Evolutionary conservation across 805 yeast genomes (phyloP).

Genomic region (Wickerhamiella musiphila): DNA sequence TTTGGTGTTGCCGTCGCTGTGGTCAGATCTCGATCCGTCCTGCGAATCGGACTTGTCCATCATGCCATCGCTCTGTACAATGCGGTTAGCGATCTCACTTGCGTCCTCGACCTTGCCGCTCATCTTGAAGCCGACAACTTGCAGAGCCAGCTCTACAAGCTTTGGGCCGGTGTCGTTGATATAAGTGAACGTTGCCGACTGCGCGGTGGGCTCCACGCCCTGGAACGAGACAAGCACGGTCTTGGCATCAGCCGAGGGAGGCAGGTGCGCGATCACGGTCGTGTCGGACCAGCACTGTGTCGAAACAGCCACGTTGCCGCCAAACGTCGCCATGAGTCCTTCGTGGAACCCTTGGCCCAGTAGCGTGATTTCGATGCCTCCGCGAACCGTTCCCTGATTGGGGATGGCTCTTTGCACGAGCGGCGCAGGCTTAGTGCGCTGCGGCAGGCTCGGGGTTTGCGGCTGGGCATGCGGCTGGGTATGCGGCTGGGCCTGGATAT

Average conservation of each 20-base stretch:
- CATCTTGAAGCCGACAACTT: conserved; percentile 93
- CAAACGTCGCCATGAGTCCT: conserved; percentile 73
- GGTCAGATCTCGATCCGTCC: conserved; percentile 21
- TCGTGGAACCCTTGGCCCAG: conserved; percentile 75
- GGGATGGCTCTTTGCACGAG: conserved; percentile 79
- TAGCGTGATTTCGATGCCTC: conserved; percentile 89
- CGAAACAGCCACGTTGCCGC: conserved; percentile 33
- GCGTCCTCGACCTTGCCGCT: conserved; percentile 93
- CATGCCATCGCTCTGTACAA: conserved; percentile 32
- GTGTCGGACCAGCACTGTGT: conserved; percentile 95
- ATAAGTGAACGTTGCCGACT: conserved; percentile 53
- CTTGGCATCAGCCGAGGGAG: conserved; percentile 80
- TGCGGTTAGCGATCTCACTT: conserved; percentile 76
- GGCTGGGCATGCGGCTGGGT: not conserved
- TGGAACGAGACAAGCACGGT: conserved; percentile 80
- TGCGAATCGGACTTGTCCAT: conserved; percentile 8
- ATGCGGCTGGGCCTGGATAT: not conserved
- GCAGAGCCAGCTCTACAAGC: conserved; percentile 84
- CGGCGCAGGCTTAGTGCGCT: conserved; percentile 29
- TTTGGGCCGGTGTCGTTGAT: conserved; percentile 92
- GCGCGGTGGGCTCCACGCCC: conserved; percentile 24
- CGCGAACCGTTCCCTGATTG: conserved; percentile 86
- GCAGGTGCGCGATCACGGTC: conserved; percentile 82
- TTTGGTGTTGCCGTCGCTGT: conserved; percentile 5
- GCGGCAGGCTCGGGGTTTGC: not conserved